Base-by-base conservation (phyloP, 179 eudicot genomes). In the Beta macrorhiza region DNA sequence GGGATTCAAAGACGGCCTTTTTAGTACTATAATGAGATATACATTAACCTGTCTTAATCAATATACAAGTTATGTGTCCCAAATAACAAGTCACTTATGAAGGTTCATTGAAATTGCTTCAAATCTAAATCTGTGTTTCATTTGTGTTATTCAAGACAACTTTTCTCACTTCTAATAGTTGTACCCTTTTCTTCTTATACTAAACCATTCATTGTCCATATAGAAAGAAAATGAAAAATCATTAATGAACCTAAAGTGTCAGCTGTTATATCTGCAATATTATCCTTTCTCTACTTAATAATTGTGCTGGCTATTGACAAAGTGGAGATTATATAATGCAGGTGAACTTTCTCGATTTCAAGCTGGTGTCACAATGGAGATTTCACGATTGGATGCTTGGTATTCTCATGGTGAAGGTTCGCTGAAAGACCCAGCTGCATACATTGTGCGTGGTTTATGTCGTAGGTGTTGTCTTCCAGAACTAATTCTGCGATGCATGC, bases 381-480 rank as follows among this genome's bases (percentile, higher is more conserved):
- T 95, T 72, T 93, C 94, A 11, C 82, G 91, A 72, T 83, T 95
- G 77, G 98, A 95, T 90, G 99, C 98, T 82, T 93, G 94, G 98
- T 93, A 90, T 84, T 87, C 92, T 22, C 76, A 77, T 82, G 83
- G 75, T 42, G 93, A 86, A 80, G 93, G 92, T 63, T 82, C 91
- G 76, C 51, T 84, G 79, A 91, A 84, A 83, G 91, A 81, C 63
- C 91, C 94, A 32, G 98, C 99, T 76, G 94, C 97, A 52, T 93
- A 91, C 74, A 89, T 95, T 67, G 86, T 91, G 62, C 85, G 91
- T 32, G 99, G 99, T 62, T 94, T 95, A 81, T 95, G 98, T 67
- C 94, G 98, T 72, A 87, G 93, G 84, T 95, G 99, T 81, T 95
- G 99, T 83, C 90, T 95, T 86, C 98, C 98, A 13, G 99, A 95